Evolutionary conservation across 1,139 yeast species (phyloP).

Genomic region (Diutina mesorugosa): DNA sequence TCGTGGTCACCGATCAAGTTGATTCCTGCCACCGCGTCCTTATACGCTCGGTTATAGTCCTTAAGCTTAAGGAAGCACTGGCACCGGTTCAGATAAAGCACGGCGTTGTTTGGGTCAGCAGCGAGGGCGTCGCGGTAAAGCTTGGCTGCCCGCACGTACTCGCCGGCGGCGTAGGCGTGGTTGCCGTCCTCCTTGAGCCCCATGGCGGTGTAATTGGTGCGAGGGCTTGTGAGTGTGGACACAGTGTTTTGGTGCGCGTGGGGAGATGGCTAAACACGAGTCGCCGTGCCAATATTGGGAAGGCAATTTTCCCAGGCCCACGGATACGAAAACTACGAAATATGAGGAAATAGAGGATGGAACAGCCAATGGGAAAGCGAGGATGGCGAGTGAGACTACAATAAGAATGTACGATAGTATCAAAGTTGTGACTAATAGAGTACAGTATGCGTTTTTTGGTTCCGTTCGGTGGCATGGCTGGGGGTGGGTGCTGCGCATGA

Average conservation of each 20-base stretch:
- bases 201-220: neutral
- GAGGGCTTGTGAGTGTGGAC: neutral
- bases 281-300: too few relatives aligned
- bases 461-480: too few relatives aligned
- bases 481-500: neutral
- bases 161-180: slow-evolving; percentile 40
- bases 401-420: too few relatives aligned
- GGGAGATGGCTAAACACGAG: too few relatives aligned
- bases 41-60: slow-evolving; percentile 42
- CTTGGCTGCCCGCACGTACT: slow-evolving; percentile 44
- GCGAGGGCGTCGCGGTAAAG: slow-evolving; percentile 56
- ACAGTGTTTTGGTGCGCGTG: neutral
- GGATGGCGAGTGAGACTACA: too few relatives aligned
- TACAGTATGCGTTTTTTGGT: too few relatives aligned
- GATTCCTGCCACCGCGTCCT: slow-evolving; percentile 50
- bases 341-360: too few relatives aligned
- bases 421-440: too few relatives aligned
- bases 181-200: slow-evolving; percentile 36
- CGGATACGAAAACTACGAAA: too few relatives aligned
- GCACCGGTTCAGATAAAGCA: slow-evolving; percentile 70
- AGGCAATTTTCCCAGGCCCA: too few relatives aligned
- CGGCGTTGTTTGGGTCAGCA: slow-evolving; percentile 42
- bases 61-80: slow-evolving; percentile 51
- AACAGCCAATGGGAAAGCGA: too few relatives aligned
- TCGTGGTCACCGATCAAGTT: slow-evolving; percentile 15